Evolutionary conservation across 129 eudicot species (phyloP).

Genomic region (Flaveria trinervia): DNA sequence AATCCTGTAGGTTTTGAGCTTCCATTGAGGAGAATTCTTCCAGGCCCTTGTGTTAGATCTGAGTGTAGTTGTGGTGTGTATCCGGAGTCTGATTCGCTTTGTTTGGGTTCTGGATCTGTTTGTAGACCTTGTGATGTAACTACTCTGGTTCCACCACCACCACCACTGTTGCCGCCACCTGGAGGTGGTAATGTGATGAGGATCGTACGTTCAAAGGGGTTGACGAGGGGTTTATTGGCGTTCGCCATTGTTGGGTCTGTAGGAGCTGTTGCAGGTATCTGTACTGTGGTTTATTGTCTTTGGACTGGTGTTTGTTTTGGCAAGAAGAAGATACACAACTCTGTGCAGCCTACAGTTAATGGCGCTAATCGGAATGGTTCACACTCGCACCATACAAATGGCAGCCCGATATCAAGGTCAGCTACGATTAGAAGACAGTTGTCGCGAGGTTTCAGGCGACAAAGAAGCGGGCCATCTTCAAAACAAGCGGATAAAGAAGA

Average conservation of each 20-base stretch:
- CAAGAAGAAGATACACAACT: slow-evolving; percentile 82
- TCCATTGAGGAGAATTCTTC: slow-evolving; percentile 44
- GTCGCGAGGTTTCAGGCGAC: slow-evolving; percentile 41
- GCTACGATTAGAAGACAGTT: slow-evolving; percentile 72
- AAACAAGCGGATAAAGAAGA: slow-evolving; percentile 51
- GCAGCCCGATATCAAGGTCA: slow-evolving; percentile 72
- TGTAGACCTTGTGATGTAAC: slow-evolving; percentile 42
- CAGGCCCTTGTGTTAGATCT: slow-evolving; percentile 55
- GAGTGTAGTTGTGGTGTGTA: slow-evolving; percentile 49
- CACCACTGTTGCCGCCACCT: neutral
- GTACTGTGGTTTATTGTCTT: slow-evolving; percentile 37
- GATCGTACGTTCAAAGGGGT: slow-evolving; percentile 6
- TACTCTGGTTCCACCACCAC: slow-evolving; percentile 30
- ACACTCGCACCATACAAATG: slow-evolving; percentile 36
- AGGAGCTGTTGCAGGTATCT: slow-evolving; percentile 48
- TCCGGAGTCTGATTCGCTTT: slow-evolving; percentile 45
- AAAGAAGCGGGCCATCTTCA: slow-evolving; percentile 46
- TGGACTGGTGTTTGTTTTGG: slow-evolving; percentile 63
- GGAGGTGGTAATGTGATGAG: slow-evolving; percentile 6
- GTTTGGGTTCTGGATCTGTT: slow-evolving; percentile 45
- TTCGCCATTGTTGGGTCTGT: slow-evolving; percentile 48
- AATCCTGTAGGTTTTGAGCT: slow-evolving; percentile 27
- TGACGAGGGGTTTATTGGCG: slow-evolving; percentile 34
- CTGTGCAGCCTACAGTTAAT: slow-evolving; percentile 89
- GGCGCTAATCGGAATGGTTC: slow-evolving; percentile 40